phyloP scores from a whole-genome alignment of 495 filamentous ascomycete species.

The Lophiostoma macrostomum region DNA sequence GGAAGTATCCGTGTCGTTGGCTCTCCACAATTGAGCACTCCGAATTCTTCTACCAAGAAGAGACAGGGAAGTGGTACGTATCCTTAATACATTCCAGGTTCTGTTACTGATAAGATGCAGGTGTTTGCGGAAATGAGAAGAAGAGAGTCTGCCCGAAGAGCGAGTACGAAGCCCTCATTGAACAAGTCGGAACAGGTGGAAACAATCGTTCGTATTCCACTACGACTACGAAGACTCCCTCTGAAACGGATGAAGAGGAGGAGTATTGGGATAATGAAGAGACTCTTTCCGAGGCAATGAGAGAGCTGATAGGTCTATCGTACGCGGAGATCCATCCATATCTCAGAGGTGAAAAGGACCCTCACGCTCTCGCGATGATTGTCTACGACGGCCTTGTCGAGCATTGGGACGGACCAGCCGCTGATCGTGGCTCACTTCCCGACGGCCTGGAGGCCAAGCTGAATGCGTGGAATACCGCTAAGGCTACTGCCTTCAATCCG shows the following conservation, averaged over 20 bases:
- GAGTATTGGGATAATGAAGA: no score
- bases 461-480: background rate
- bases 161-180: no score
- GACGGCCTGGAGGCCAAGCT: background rate
- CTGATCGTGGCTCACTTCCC: background rate
- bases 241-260: no score
- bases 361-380: background rate
- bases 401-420: background rate
- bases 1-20: background rate
- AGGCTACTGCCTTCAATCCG: no score
- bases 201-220: no score
- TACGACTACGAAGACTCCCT: no score
- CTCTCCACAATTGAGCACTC: background rate
- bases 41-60: background rate
- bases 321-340: background rate
- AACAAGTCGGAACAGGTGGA: no score
- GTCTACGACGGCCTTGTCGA: background rate
- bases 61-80: background rate
- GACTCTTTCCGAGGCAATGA: background rate
- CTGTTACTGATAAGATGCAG: no score
- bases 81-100: no score
- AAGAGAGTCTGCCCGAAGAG: no score
- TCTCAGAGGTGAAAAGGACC: background rate
- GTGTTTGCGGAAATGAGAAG: no score
- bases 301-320: background rate